Conservation (phyloP, 352 stramenopile species). For the Pythium scleroteichum region DNA sequence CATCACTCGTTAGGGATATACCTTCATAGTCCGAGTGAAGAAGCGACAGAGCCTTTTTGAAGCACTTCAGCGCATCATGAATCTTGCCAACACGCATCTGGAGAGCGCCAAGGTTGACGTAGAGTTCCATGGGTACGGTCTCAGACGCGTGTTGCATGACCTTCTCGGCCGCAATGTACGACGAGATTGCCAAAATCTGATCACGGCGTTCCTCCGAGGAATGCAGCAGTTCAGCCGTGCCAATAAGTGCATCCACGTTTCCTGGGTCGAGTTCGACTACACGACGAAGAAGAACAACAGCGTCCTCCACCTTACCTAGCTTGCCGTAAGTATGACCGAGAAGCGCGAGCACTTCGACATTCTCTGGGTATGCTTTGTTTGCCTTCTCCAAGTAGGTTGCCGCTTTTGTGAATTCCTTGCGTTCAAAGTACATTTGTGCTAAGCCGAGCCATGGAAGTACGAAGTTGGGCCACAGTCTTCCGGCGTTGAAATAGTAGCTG, state of each 20-base stretch:
- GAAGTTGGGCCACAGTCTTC: conserved; percentile 84
- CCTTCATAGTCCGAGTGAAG: conserved; percentile 43
- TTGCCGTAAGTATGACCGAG: conserved; percentile 83
- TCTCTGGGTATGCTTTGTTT: conserved; percentile 88
- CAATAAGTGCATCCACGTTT: conserved; percentile 84
- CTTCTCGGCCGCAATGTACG: conserved; percentile 86
- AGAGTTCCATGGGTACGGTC: conserved; percentile 79
- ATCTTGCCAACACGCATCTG: conserved; percentile 88
- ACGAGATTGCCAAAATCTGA: conserved; percentile 89
- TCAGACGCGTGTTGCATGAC: conserved; percentile 86
- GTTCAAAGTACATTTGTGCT: conserved; percentile 90
- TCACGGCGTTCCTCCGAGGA: conserved; percentile 81
- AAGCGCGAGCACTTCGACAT: conserved; percentile 82
- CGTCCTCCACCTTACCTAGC: conserved; percentile 79
- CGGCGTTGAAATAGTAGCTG: conserved; percentile 96
- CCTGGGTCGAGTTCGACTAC: conserved; percentile 85
- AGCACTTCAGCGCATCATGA: conserved; percentile 90
- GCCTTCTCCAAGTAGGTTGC: conserved; percentile 86
- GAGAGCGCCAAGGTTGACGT: conserved; percentile 82
- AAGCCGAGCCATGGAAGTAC: conserved; percentile 85
- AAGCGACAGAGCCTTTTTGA: conserved; percentile 77
- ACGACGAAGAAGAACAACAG: conserved; percentile 74
- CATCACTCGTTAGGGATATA: conserved; percentile 34
- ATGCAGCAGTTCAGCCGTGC: conserved; percentile 80
- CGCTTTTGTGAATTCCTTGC: conserved; percentile 83